Percentiles rank a stretch among this genome's conserved stretches.
Conservation (phyloP, 1,284 basidiomycete species). For the Pseudozyma thailandica region DNA sequence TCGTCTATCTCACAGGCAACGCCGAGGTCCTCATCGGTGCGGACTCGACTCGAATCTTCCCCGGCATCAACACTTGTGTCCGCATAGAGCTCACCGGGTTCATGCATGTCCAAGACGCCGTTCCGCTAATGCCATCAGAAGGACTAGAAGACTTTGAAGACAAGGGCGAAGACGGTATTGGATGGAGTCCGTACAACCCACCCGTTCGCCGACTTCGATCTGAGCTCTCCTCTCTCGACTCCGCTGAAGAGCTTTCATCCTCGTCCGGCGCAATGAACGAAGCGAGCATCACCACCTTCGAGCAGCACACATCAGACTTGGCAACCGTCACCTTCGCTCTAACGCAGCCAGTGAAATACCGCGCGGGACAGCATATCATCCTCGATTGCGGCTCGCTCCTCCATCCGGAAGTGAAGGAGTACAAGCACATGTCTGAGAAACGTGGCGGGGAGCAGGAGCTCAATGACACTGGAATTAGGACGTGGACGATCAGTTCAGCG, state of each 20-base stretch:
- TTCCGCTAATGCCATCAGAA: conserved; percentile 15
- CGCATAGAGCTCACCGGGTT: conserved; percentile 29
- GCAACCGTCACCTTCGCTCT: conserved; percentile 30
- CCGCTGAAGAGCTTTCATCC: background rate
- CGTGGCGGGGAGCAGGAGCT: conserved; percentile 40
- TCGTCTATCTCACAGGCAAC: conserved; percentile 35
- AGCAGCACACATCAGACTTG: conserved; percentile 12
- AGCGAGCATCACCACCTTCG: conserved; percentile 14
- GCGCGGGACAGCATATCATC: conserved; percentile 43
- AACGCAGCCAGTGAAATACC: conserved; percentile 14
- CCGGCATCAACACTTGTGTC: conserved; percentile 21
- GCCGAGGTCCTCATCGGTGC: conserved; percentile 27
- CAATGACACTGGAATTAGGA: conserved; percentile 36
- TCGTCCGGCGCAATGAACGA: background rate
- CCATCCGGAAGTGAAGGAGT: conserved; percentile 26
- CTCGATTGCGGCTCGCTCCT: conserved; percentile 32
- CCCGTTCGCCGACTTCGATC: conserved; percentile 26
- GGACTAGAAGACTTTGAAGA: conserved; percentile 21
- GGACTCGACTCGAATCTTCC: conserved; percentile 16
- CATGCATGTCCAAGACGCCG: conserved; percentile 30
- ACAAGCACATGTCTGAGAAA: conserved; percentile 47
- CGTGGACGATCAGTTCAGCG: conserved; percentile 44
- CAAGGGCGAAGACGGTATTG: conserved; percentile 25
- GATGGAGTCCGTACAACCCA: conserved; percentile 49
- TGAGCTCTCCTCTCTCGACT: conserved; percentile 10